These are phyloP conservation scores for Stylonectria norvegica DNA, from an alignment of 2,329 filamentous ascomycete genomes.

Conservation along the genomic window DNA sequence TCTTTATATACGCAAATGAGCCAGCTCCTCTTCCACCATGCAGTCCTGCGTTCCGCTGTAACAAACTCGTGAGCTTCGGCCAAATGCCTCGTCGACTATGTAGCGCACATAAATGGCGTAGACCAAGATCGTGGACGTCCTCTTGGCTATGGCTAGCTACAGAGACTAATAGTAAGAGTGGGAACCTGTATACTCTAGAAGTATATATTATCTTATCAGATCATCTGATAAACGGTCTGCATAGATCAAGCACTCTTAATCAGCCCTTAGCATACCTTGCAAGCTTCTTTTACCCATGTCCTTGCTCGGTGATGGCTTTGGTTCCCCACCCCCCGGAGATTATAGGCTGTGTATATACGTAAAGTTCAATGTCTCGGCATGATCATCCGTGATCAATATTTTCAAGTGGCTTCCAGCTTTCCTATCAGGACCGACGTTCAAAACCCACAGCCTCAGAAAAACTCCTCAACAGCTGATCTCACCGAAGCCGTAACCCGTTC, in stretches of 20 bases:
- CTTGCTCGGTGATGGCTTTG: not conserved
- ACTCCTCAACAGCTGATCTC: too few relatives aligned
- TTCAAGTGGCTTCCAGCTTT: too few relatives aligned
- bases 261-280: not conserved
- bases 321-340: too few relatives aligned
- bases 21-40: not conserved
- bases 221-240: not conserved
- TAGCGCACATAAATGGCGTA: not conserved
- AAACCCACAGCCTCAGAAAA: too few relatives aligned
- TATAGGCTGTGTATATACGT: too few relatives aligned
- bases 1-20: not conserved
- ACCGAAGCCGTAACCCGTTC: too few relatives aligned
- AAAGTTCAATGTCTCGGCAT: too few relatives aligned
- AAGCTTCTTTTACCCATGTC: not conserved
- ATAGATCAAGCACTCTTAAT: not conserved
- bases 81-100: not conserved
- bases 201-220: not conserved
- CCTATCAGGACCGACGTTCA: too few relatives aligned
- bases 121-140: too few relatives aligned
- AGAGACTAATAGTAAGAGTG: not conserved
- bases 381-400: too few relatives aligned
- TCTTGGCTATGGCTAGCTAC: not conserved
- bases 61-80: too few relatives aligned
- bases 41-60: not conserved
- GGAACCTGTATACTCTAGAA: not conserved